Evolutionary conservation across 2,329 filamentous ascomycete species (phyloP), one percentile per base, ranked within the genome.

Genomic region (Arthrobotrys iridis): DNA sequence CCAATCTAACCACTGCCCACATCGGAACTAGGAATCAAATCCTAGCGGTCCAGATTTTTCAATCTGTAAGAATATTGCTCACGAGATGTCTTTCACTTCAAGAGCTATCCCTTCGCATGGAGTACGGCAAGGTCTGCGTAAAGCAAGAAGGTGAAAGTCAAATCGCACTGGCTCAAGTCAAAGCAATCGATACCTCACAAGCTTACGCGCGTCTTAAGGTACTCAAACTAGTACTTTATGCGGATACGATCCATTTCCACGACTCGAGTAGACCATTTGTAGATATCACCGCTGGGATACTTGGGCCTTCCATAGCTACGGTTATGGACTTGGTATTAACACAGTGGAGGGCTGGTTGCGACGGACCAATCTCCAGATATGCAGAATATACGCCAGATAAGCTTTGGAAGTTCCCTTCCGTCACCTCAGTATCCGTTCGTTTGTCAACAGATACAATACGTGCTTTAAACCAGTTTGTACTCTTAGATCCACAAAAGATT

Each of bases 1-100:
- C n/a, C 10, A 65, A 65, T 22, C 33, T 65, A 3, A 65, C 18
- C 3, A 33, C 6, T 7, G 62, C 62, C 1, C 4, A n/a, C 5
- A n/a, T 13, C 22, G 7, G 30, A n/a, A 3, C 2, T n/a, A 13
- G n/a, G 2, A 1, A 37, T 28, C 22, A n/a, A 1, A 11, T 52
- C 5, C 59, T 45, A 1, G 3, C 40, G n/a, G 26, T 26, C 5
- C 3, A 10, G 1, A 18, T 55, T 20, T 8, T 43, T 8, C 46
- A 65, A 20, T 46, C 33, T 11, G n/a, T 65, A 6, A 55, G 35
- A 11, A 15, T 15, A 45, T 8, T 65, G 0, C 13, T 65, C 13
- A 30, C 46, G 13, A 24, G n/a, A 37, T 65, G 62, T n/a, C 62
- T 45, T 35, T 22, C 11, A 5, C 46, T 65, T 48, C 52, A 55